Conservation (phyloP, 2,329 filamentous ascomycete species). For the Myriosclerotinia scirpicola region DNA sequence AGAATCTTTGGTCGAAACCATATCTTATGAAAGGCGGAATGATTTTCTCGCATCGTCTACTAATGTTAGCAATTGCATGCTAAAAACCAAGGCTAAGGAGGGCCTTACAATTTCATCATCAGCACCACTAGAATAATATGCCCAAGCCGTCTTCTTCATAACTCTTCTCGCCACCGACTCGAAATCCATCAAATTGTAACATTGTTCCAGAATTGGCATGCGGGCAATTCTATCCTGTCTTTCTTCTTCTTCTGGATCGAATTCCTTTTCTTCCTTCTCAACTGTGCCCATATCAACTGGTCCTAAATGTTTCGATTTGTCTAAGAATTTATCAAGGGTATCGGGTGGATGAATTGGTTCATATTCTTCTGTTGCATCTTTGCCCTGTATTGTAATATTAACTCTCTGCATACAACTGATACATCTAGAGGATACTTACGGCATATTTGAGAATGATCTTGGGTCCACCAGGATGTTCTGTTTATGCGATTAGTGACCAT, state of each 20-base stretch:
- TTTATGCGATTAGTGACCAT: not conserved
- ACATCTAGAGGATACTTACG: constrained; percentile 42
- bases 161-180: constrained; percentile 85
- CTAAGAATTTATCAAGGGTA: constrained; percentile 81
- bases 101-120: constrained; percentile 77
- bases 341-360: constrained; percentile 88
- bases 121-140: constrained; percentile 92
- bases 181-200: constrained; percentile 94
- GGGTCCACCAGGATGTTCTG: constrained; percentile 82
- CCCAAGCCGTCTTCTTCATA: constrained; percentile 98
- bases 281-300: constrained; percentile 85
- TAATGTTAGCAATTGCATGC: constrained; percentile 27
- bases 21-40: constrained; percentile 93
- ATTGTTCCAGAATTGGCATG: constrained; percentile 81
- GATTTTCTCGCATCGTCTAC: constrained; percentile 92
- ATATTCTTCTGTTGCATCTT: constrained; percentile 90
- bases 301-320: constrained; percentile 84
- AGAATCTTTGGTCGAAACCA: constrained; percentile 92
- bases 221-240: constrained; percentile 70
- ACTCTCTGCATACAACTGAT: not conserved
- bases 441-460: constrained; percentile 98
- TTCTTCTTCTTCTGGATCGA: constrained; percentile 69
- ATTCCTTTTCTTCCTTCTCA: constrained; percentile 61
- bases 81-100: not conserved
- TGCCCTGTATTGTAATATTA: constrained; percentile 52